Conservation (phyloP, 108 stramenopile genomes). For the Nannochloropsis gaditana region DNA sequence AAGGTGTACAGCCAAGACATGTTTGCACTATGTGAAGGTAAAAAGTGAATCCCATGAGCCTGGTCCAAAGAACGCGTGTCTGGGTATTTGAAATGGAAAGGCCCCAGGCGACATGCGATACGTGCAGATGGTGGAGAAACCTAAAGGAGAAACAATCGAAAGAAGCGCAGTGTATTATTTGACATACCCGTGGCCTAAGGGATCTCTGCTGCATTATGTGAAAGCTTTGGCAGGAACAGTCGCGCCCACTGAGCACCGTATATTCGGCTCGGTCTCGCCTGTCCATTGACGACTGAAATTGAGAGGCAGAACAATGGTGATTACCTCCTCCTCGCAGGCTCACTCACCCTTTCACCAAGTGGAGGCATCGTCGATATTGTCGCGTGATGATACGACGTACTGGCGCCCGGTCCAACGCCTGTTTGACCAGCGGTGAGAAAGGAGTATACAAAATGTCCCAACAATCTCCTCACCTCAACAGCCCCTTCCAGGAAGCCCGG, state of each 20-base stretch:
- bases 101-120: no score
- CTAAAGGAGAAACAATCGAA: no score
- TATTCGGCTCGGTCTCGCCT: conserved; percentile 7
- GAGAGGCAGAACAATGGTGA: not conserved
- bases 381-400: conserved; percentile 1
- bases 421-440: not conserved
- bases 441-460: not conserved
- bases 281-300: not conserved
- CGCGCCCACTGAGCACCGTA: not conserved
- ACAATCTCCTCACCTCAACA: not conserved
- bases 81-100: no score
- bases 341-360: conserved; percentile 17
- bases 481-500: not conserved
- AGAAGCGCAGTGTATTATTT: no score
- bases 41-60: no score
- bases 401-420: not conserved
- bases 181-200: conserved; percentile 11
- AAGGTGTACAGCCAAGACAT: not conserved
- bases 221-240: conserved; percentile 7
- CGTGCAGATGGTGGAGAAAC: no score
- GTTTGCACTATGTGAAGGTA: not conserved
- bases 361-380: not conserved
- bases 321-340: not conserved
- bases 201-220: not conserved
- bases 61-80: no score